phyloP scores from a whole-genome alignment of 129 eudicot species.

The Apium graveolens region DNA sequence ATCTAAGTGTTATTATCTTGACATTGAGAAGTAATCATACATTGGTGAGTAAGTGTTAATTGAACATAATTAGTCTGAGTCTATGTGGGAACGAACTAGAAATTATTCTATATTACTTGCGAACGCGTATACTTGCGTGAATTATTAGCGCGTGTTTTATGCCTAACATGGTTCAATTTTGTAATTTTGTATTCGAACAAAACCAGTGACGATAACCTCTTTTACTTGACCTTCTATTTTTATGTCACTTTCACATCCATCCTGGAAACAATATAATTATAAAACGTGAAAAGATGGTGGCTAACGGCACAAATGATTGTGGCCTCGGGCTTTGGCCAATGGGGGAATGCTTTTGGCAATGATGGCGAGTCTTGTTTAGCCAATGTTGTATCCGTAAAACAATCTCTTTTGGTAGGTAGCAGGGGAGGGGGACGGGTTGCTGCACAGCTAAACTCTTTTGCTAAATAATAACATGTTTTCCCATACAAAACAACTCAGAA shows the following conservation, averaged over 20 bases:
- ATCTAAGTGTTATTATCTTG: too few relatives aligned
- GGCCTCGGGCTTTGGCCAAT: too few relatives aligned
- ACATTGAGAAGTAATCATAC: too few relatives aligned
- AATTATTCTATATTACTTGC: too few relatives aligned
- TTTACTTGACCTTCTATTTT: neutral
- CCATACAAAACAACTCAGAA: neutral
- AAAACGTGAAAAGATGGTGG: neutral
- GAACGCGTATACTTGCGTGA: too few relatives aligned
- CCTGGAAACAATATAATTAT: neutral
- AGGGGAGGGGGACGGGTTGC: neutral
- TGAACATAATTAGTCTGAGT: too few relatives aligned
- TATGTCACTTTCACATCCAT: too few relatives aligned
- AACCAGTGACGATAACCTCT: neutral
- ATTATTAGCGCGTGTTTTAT: too few relatives aligned
- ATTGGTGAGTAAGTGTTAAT: too few relatives aligned
- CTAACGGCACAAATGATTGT: too few relatives aligned
- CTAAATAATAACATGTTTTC: neutral
- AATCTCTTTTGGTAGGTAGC: neutral
- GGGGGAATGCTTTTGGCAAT: neutral
- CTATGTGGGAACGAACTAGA: too few relatives aligned
- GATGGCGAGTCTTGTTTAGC: neutral
- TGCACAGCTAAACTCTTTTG: neutral
- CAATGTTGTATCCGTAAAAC: neutral
- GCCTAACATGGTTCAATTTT: neutral
- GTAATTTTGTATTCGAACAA: neutral